Conservation (phyloP, 2,329 filamentous ascomycete species). For the Arthrinium puccinioides region DNA sequence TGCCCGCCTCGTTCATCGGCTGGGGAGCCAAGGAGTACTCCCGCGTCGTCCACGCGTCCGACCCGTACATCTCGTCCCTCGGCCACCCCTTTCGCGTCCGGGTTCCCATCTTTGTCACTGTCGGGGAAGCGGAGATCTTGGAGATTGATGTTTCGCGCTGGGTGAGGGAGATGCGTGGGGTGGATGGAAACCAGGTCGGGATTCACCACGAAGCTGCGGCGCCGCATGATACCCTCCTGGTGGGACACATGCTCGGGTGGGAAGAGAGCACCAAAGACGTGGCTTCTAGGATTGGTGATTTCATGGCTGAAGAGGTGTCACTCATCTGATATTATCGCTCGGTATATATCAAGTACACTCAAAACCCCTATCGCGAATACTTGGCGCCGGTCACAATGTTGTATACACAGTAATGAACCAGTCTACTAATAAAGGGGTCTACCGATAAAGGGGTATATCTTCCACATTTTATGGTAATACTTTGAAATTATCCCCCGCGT, state of each 20-base stretch:
- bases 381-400: too few relatives aligned
- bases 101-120: constrained; percentile 15
- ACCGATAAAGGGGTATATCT: too few relatives aligned
- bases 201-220: constrained; percentile 30
- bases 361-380: too few relatives aligned
- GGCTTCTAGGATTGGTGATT: constrained; percentile 14
- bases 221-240: constrained; percentile 37
- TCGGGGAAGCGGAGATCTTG: constrained; percentile 20
- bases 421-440: too few relatives aligned
- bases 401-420: too few relatives aligned
- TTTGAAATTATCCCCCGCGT: too few relatives aligned
- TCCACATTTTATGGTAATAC: too few relatives aligned
- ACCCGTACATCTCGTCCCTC: constrained; percentile 12
- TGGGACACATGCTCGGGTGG: constrained; percentile 33
- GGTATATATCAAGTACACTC: too few relatives aligned
- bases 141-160: constrained; percentile 43
- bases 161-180: constrained; percentile 36
- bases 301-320: too few relatives aligned
- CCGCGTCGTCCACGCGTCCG: not conserved
- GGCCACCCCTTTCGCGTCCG: constrained; percentile 14
- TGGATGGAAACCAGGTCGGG: constrained; percentile 19
- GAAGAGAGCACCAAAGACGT: constrained; percentile 20
- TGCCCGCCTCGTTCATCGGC: constrained; percentile 24
- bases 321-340: too few relatives aligned
- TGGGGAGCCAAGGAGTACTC: constrained; percentile 31